Base-by-base conservation (phyloP, 805 yeast species). In the Nakazawaea siamensis region DNA sequence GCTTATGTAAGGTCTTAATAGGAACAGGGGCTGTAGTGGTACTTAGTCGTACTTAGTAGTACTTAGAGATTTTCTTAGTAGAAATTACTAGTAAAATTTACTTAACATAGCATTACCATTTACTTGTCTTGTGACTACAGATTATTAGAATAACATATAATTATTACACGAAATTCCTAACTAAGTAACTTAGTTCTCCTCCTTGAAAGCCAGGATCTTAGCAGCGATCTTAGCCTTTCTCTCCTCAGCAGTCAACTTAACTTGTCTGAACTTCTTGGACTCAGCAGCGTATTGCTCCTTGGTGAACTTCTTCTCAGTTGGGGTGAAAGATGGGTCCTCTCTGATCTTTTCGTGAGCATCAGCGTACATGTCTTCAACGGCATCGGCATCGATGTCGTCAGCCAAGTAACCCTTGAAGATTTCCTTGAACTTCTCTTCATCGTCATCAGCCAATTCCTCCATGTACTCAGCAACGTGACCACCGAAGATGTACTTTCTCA, bases 401-500 rank as follows among this genome's bases (percentile, higher is more conserved):
- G 80, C 95, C 54, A 92, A 67, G 90, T 92, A 92, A 58, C 87
- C 77, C 76, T 83, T 80, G 94, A 90, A 90, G 64, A 90, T 76
- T 63, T 84, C 77, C 69, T 80, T 79, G 95, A 79, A 90, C 76
- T 92, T 90, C 79, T 90, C 98, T 77, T 90, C 98, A 82, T 90
- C 98, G 68, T 90, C 98, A 62, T 92, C 98, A 68, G 92, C 90
- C 66, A 92, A 84, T 78, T 90, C 97, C 79, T 92, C 98, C 96
- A 92, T 92, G 92, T 92, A 92, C 79, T 92, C 97, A 62, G 98
- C 80, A 62, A 92, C 88, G 83, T 92, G 98, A 70, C 97, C 97
- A 76, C 95, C 97, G 64, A 90, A 82, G 77, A 92, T 92, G 94
- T 92, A 92, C 73, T 85, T 86, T 86, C 97, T 86, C 68, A 92